A percentile compares a stretch with the other conserved stretches of the same genome.
Evolutionary conservation across 768 basidiomycete genomes (phyloP).

Genomic region (Leccinum sublutescens): DNA sequence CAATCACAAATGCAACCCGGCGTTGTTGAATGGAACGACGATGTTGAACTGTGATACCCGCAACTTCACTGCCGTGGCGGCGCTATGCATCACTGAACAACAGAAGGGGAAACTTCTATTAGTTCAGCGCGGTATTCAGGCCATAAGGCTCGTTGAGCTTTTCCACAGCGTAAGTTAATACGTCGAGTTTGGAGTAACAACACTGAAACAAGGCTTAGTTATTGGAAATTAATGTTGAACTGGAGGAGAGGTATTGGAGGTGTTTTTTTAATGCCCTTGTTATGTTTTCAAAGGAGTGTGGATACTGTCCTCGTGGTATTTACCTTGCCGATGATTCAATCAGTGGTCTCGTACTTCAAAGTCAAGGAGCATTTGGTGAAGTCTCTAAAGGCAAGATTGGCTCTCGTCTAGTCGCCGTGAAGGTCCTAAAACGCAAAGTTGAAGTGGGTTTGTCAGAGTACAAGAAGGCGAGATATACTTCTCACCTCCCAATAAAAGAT

Average conservation of each 20-base stretch:
- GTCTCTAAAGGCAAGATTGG: slow-evolving; percentile 20
- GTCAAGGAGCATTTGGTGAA: slow-evolving; percentile 21
- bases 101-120: slow-evolving; percentile 4
- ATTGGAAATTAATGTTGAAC: slow-evolving; percentile 16
- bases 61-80: slow-evolving; percentile 18
- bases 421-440: slow-evolving; percentile 9
- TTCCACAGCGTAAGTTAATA: slow-evolving; percentile 23
- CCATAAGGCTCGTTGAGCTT: slow-evolving; percentile 18
- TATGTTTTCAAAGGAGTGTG: slow-evolving; percentile 17
- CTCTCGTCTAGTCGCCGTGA: slow-evolving; percentile 31
- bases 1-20: slow-evolving; percentile 26
- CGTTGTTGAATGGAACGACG: slow-evolving; percentile 15
- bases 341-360: neutral
- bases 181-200: neutral
- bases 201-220: slow-evolving; percentile 16
- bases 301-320: slow-evolving; percentile 20
- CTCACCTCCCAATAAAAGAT: neutral
- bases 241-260: slow-evolving; percentile 18
- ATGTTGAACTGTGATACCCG: slow-evolving; percentile 21
- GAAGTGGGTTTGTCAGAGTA: neutral
- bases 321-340: slow-evolving; percentile 8
- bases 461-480: slow-evolving; percentile 16
- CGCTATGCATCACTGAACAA: slow-evolving; percentile 10
- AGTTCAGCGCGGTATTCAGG: neutral
- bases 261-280: slow-evolving; percentile 21